These are phyloP conservation scores for Tricholoma matsutake DNA, from an alignment of 768 basidiomycete genomes.

Conservation along the genomic window DNA sequence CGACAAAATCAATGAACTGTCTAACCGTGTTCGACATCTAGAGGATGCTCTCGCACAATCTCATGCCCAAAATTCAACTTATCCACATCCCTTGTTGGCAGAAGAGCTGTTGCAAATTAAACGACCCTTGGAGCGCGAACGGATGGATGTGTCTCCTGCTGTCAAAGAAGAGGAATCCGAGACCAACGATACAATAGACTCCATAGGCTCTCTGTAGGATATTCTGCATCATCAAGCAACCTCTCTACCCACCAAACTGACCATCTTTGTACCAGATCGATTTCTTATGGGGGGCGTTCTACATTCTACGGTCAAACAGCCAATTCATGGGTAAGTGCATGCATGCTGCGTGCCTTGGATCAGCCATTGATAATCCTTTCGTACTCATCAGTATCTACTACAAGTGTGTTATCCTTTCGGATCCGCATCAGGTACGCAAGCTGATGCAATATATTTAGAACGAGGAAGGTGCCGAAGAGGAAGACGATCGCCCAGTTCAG, in stretches of 20 bases:
- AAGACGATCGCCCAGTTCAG: constrained; percentile 36
- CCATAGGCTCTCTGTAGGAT: constrained; percentile 58
- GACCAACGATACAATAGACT: constrained; percentile 53
- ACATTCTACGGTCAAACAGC: constrained; percentile 66
- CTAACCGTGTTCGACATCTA: constrained; percentile 61
- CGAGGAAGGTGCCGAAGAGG: constrained; percentile 56
- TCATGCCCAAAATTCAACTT: constrained; percentile 44
- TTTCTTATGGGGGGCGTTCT: constrained; percentile 58
- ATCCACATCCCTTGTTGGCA: constrained; percentile 55
- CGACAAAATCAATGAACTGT: constrained; percentile 60
- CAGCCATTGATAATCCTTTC: constrained; percentile 13
- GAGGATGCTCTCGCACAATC: constrained; percentile 62
- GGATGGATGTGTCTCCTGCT: constrained; percentile 33
- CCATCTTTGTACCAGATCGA: constrained; percentile 39
- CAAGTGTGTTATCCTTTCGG: constrained; percentile 40
- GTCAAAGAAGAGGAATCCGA: constrained; percentile 44
- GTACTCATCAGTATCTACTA: constrained; percentile 51
- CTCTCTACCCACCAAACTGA: constrained; percentile 12
- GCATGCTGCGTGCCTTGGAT: constrained; percentile 1
- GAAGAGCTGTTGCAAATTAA: constrained; percentile 65
- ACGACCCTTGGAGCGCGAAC: constrained; percentile 62
- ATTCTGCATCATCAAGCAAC: background rate
- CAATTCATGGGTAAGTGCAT: constrained; percentile 62
- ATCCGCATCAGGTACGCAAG: background rate
- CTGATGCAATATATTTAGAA: constrained; percentile 36